Base-by-base conservation (phyloP, 257 asterid genomes). In the Echium plantagineum region DNA sequence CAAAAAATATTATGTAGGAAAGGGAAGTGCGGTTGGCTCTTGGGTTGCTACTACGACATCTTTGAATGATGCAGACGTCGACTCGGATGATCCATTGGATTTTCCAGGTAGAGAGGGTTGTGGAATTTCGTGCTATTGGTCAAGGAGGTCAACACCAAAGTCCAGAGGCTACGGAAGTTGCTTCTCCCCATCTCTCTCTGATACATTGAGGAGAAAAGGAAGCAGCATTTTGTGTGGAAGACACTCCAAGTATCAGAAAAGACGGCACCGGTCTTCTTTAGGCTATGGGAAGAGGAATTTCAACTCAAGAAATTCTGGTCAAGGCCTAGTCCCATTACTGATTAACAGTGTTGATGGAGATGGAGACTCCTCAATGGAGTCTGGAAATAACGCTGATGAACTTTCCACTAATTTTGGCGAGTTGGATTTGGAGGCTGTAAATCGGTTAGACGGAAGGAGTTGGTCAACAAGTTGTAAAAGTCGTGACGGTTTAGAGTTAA, bases 121-220 rank as follows among this genome's bases (percentile, higher is more conserved):
- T 71, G 99, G 97, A 60, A 89, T 93, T 66, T 80, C 97, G 18
- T 93, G 99, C 77, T 87, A 82, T 72, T 84, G 97, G 99, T 89
- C 99, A 31, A 89, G 72, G 70, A 84, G 90, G 75, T 84, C 96
- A 5, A 89, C 97, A 0, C 97, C 99, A 32, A 93, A 83, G 79
- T 89, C 87, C 55, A 74, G 89, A 76, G 86, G 90, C 49, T 71
- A 72, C 60, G 88, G 87, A 46, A 91, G 95, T 69, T 75, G 83
- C 61, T 85, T 77, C 62, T 89, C 97, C 17, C 96, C 99, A 5
- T 89, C 97, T 31, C 75, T 93, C 61, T 89, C 99, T 9, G 99
- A 93, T 71, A 76, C 96, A 64, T 76, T 93, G 68, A 81, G 94
- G 75, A 79, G 86, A 80, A 93, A 78, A 78, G 95, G 96, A 61